A percentile compares a stretch with the other conserved stretches of the same genome.
Conservation (phyloP, 73 alveolate genomes). For the Paramecium caudatum region DNA sequence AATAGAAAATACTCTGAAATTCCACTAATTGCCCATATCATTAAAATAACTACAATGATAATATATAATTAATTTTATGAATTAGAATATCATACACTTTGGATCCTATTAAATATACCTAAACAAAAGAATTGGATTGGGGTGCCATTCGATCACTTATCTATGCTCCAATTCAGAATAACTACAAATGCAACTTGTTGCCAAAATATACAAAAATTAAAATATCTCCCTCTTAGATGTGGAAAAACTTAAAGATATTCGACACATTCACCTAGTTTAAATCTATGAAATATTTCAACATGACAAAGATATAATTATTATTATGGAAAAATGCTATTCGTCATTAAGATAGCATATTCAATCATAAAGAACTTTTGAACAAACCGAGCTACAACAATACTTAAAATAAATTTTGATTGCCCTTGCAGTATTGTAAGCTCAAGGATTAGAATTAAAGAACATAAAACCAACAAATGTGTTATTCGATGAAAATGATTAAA, state of each 20-base stretch:
- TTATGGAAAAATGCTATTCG: constrained; percentile 18
- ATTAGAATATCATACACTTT: neutral
- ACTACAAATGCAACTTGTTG: neutral
- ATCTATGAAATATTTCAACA: neutral
- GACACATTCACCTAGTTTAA: neutral
- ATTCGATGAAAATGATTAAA: neutral
- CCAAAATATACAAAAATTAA: neutral
- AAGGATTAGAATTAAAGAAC: neutral
- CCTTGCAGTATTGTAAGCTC: neutral
- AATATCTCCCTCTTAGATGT: neutral
- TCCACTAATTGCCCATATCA: neutral
- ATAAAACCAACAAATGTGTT: neutral
- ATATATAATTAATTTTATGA: neutral
- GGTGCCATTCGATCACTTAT: too few species aligned
- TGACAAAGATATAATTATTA: neutral
- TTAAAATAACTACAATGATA: neutral
- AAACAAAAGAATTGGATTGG: too few species aligned
- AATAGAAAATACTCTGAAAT: constrained; percentile 19
- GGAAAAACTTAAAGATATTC: neutral
- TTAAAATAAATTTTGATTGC: neutral
- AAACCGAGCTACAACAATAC: neutral
- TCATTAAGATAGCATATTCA: neutral
- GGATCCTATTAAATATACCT: too few species aligned
- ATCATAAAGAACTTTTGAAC: neutral
- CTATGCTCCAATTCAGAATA: too few species aligned